Evolutionary conservation across 2,329 filamentous ascomycete species (phyloP).

Genomic region (Sphaerostilbella broomeana): DNA sequence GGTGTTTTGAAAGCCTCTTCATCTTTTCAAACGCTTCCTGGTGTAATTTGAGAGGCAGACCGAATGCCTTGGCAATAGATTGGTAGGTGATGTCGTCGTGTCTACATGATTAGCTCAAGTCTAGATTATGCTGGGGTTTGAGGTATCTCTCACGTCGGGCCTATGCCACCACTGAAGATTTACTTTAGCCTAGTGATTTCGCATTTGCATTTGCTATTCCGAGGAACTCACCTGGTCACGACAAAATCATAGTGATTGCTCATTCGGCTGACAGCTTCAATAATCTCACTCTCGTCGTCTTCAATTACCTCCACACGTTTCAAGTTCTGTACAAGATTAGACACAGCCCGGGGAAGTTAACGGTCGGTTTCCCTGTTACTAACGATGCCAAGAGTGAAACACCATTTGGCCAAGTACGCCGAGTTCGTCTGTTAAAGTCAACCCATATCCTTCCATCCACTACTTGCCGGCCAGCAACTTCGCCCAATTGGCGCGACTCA

Average conservation of each 20-base stretch:
- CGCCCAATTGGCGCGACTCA: background rate
- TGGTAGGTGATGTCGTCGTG: slow-evolving; percentile 98
- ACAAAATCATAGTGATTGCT: slow-evolving; percentile 87
- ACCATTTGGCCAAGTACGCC: slow-evolving; percentile 58
- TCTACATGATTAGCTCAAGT: slow-evolving; percentile 38
- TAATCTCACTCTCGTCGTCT: slow-evolving; percentile 84
- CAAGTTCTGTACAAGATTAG: slow-evolving; percentile 45
- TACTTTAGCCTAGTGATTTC: background rate
- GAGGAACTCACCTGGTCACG: slow-evolving; percentile 60
- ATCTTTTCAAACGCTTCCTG: slow-evolving; percentile 71
- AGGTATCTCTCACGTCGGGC: slow-evolving; percentile 65
- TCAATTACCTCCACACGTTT: slow-evolving; percentile 89
- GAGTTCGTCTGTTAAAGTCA: slow-evolving; percentile 51
- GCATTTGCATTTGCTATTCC: background rate
- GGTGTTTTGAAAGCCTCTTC: slow-evolving; percentile 71
- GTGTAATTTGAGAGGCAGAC: slow-evolving; percentile 69
- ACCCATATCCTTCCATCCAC: background rate
- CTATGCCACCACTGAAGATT: slow-evolving; percentile 71
- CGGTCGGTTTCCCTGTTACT: slow-evolving; percentile 10
- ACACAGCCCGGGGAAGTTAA: background rate
- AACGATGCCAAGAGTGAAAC: slow-evolving; percentile 56
- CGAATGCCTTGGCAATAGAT: slow-evolving; percentile 86
- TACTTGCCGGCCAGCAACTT: background rate
- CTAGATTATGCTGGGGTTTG: background rate
- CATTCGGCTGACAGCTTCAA: slow-evolving; percentile 83